Base-by-base conservation (phyloP, 805 yeast species). In the Candida tibetensis region DNA sequence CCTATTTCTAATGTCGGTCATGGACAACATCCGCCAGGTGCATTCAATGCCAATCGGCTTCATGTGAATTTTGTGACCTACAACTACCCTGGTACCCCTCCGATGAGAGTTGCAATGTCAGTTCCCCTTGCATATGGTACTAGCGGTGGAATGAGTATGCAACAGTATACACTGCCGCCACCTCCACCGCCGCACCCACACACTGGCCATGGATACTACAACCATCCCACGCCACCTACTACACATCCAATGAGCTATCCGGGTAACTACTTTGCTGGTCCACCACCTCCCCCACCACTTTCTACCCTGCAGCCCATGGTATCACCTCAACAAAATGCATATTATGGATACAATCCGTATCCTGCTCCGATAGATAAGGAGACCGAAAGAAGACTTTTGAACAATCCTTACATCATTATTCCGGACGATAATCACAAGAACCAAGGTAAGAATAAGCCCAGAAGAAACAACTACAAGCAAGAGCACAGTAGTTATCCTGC, bases 351-450 rank as follows among this genome's bases (percentile, higher is more conserved):
- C 25, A 25, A 17, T 21, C 10, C 25, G 25, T 21, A 21, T 21
- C 10, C 25, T 7, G 46, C 48, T 3, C 44, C 44, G 10, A 53
- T 52, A 33, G 60, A 57, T 30, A 53, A 49, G 38, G 62, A 55
- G 26, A 51, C 58, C 10, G 59, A 57, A 37, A 37, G 62, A 36
- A 45, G 51, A 27, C 37, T 57, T 28, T 44, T 57, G 35, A 58
- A 58, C 43, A 58, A 58, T 28, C 62, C 62, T 2, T 57, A 55
- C 41, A 57, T 57, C 13, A 56, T 58, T 23, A 42, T 57, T 18
- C 63, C 62, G 3, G 58, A 53, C 30, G 45, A 47, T 30, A 44
- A 36, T 17, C 33, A 43, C 31, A 41, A 39, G 28, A 13, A 22
- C 30, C 38, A 27, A 36, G 17, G 16, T 8, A 34, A 17, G 23